These are phyloP conservation scores for Torrubiellomyces zombiae DNA, from an alignment of 2,329 filamentous ascomycete genomes.

Conservation along the genomic window DNA sequence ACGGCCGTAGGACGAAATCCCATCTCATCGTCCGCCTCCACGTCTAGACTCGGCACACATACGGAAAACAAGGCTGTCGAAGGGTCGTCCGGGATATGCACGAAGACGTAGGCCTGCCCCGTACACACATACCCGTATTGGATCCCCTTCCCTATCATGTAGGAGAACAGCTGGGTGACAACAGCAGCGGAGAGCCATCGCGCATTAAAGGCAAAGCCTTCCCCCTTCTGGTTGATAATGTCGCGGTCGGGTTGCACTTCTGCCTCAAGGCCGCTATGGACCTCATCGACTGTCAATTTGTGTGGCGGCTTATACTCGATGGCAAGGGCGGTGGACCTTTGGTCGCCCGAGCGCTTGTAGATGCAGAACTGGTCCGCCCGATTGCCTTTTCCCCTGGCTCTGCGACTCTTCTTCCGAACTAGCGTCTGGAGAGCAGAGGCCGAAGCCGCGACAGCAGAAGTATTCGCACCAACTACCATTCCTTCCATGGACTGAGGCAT, in stretches of 20 bases:
- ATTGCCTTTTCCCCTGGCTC: slow-evolving; percentile 12
- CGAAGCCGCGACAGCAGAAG: background rate
- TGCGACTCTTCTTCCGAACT: slow-evolving; percentile 4
- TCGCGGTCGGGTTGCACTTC: slow-evolving; percentile 16
- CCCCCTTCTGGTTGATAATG: slow-evolving; percentile 15
- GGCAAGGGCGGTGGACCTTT: background rate
- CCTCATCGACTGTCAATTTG: slow-evolving; percentile 15
- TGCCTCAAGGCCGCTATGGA: slow-evolving; percentile 14
- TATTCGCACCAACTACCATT: slow-evolving; percentile 7
- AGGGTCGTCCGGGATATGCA: slow-evolving; percentile 15
- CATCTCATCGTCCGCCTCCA: slow-evolving; percentile 14
- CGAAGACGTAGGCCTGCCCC: slow-evolving; percentile 16
- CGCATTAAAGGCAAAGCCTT: slow-evolving; percentile 12
- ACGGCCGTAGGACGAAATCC: slow-evolving; percentile 18
- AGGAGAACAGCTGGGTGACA: slow-evolving; percentile 21
- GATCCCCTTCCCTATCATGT: slow-evolving; percentile 18
- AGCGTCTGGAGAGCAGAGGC: background rate
- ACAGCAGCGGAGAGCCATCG: slow-evolving; percentile 16
- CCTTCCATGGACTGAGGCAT: slow-evolving; percentile 10
- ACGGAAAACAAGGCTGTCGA: slow-evolving; percentile 15
- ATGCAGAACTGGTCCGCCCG: slow-evolving; percentile 16
- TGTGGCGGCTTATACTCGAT: slow-evolving; percentile 12
- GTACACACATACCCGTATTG: slow-evolving; percentile 18
- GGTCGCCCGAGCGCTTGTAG: slow-evolving; percentile 4
- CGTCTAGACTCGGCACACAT: slow-evolving; percentile 16